Conservation (phyloP, 768 basidiomycete species). For the Podaxis mareebaensis region DNA sequence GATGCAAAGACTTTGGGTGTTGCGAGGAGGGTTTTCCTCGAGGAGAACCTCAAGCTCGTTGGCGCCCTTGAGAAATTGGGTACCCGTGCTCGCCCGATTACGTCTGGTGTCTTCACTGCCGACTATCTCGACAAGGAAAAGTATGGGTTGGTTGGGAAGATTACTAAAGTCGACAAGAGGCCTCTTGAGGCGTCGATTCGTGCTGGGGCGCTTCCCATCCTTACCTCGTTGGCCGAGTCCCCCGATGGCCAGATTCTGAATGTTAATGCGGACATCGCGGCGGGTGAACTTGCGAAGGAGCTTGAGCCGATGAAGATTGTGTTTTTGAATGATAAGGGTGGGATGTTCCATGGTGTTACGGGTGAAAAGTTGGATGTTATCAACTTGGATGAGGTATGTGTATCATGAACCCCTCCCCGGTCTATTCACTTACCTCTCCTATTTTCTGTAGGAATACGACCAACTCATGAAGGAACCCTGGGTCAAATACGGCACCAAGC, state of each 20-base stretch:
- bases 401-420: background rate
- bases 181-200: slow-evolving; percentile 96
- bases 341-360: slow-evolving; percentile 95
- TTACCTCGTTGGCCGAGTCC: slow-evolving; percentile 93
- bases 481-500: slow-evolving; percentile 99
- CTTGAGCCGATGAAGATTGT: slow-evolving; percentile 99
- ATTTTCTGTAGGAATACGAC: slow-evolving; percentile 77
- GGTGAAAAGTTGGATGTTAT: slow-evolving; percentile 96
- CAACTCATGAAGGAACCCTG: slow-evolving; percentile 96
- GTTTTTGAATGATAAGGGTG: slow-evolving; percentile 97
- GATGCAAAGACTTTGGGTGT: slow-evolving; percentile 94
- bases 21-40: slow-evolving; percentile 94
- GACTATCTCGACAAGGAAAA: slow-evolving; percentile 94
- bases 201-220: slow-evolving; percentile 93
- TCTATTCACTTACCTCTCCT: background rate
- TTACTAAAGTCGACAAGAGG: slow-evolving; percentile 92
- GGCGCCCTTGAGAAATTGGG: slow-evolving; percentile 91
- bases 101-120: slow-evolving; percentile 96
- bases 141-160: slow-evolving; percentile 95
- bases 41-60: slow-evolving; percentile 96
- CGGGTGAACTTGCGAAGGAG: slow-evolving; percentile 96
- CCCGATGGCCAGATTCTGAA: slow-evolving; percentile 98
- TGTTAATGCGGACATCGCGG: slow-evolving; percentile 98
- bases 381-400: slow-evolving; percentile 89
- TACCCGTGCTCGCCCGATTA: slow-evolving; percentile 96